phyloP scores from a whole-genome alignment of 2,329 filamentous ascomycete genomes.

The Fusarium irregulare region DNA sequence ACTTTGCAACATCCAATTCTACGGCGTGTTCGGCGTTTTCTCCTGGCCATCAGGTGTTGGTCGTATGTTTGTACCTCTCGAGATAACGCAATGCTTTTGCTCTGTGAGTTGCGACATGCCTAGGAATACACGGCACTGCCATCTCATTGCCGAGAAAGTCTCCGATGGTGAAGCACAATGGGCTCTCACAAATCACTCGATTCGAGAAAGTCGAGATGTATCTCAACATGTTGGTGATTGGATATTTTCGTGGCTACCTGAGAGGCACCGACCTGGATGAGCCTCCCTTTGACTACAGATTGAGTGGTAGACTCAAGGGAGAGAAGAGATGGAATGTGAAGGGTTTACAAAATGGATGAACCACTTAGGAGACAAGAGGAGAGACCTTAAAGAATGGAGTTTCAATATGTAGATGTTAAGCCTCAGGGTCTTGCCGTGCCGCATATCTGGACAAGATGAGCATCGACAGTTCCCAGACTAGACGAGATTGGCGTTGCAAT shows the following conservation, averaged over 20 bases:
- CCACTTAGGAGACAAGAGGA: background rate
- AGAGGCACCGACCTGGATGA: background rate
- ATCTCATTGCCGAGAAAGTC: background rate
- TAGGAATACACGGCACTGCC: background rate
- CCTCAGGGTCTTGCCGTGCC: background rate
- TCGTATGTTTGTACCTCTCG: constrained; percentile 27
- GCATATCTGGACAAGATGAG: background rate
- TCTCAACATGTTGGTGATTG: background rate
- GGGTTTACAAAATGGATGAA: background rate
- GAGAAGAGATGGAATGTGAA: constrained; percentile 5
- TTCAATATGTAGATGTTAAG: background rate
- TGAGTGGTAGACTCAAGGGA: background rate
- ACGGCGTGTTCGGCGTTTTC: constrained; percentile 12
- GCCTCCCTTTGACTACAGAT: background rate
- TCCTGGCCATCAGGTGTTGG: constrained; percentile 36
- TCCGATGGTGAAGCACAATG: background rate
- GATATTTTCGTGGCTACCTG: background rate
- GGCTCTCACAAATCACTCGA: background rate
- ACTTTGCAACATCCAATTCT: constrained; percentile 9
- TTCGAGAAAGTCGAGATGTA: background rate
- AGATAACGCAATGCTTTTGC: background rate
- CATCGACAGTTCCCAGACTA: background rate
- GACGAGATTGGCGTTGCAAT: background rate
- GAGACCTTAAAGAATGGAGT: background rate
- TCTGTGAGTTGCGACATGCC: background rate